Base-by-base conservation (phyloP, 257 asterid species). In the Nicotiana tabacum region DNA sequence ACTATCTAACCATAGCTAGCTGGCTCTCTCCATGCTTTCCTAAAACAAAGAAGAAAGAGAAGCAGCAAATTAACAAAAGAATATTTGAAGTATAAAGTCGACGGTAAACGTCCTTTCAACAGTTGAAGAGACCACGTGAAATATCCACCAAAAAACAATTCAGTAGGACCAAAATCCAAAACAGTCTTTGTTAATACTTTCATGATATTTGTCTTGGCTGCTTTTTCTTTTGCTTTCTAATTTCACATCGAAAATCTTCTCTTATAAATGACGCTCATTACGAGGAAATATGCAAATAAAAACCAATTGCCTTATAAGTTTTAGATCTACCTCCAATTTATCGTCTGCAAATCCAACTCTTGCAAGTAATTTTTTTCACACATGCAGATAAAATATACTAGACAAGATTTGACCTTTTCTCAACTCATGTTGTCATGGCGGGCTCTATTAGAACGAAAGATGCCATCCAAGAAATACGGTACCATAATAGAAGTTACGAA, bases 131-230 rank as follows among this genome's bases (percentile, higher is more conserved):
- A 72, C 61, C 62, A 74, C 37, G 16, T 24, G 62, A 13, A 33
- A 48, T 48, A 74, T 48, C 39, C 61, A 13, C 62, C 62, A 21
- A 74, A 74, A 48, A 48, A 18, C n/a, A 12, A 24, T 74, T 74
- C 62, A 74, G 29, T 48, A 46, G 79, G 61, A 74, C 43, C 61
- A 74, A 74, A 48, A 74, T 48, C 80, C 39, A 48, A 74, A 48
- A 74, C 33, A 64, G 61, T 46, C 37, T 10, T 72, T 4, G 37
- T 72, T 70, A 72, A 46, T 21, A 13, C 13, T 72, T 46, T 53
- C 78, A 46, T 72, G 56, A 72, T 12, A 24, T 46, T 72, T 46
- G 37, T 55, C 33, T n/a, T 46, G 4, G 32, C 33, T 51, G 18
- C 1, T 70, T n/a, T n/a, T 24, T 11, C 18, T 53, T 53, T 53